phyloP scores from a whole-genome alignment of 768 basidiomycete genomes.

The Paxillus rubicundulus region DNA sequence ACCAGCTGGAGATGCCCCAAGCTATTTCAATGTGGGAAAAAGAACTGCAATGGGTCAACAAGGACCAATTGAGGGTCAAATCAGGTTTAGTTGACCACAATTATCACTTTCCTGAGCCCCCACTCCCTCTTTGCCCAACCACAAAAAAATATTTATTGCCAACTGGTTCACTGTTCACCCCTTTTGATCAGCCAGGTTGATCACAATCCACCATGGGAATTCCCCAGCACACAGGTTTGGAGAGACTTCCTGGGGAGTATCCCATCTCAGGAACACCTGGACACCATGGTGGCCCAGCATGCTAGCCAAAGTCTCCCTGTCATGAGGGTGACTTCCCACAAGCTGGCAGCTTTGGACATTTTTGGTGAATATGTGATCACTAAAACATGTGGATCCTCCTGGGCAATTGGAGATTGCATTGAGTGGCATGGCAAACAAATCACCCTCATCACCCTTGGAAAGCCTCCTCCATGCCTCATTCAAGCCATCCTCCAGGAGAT shows the following conservation, averaged over 20 bases:
- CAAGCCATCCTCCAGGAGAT: slow-evolving; percentile 17
- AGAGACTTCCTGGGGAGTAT: slow-evolving; percentile 5
- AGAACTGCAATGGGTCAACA: no score
- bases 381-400: neutral
- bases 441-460: neutral
- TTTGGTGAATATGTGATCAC: slow-evolving; percentile 1
- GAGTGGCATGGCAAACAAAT: neutral
- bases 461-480: slow-evolving; percentile 1
- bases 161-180: slow-evolving; percentile 11
- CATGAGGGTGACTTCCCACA: neutral
- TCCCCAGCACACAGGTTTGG: slow-evolving; percentile 7
- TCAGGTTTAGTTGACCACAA: neutral
- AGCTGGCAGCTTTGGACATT: neutral
- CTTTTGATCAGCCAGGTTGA: slow-evolving; percentile 9
- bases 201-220: neutral
- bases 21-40: no score
- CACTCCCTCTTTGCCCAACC: neutral
- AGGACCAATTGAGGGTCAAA: neutral
- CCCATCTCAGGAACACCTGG: neutral
- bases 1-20: no score
- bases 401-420: neutral
- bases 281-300: neutral
- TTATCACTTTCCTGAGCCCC: slow-evolving; percentile 10
- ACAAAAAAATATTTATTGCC: neutral
- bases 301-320: neutral